Evolutionary conservation across 768 basidiomycete species (phyloP), one percentile per base, ranked within the genome.

Genomic region (Pleurotus citrinopileatus): DNA sequence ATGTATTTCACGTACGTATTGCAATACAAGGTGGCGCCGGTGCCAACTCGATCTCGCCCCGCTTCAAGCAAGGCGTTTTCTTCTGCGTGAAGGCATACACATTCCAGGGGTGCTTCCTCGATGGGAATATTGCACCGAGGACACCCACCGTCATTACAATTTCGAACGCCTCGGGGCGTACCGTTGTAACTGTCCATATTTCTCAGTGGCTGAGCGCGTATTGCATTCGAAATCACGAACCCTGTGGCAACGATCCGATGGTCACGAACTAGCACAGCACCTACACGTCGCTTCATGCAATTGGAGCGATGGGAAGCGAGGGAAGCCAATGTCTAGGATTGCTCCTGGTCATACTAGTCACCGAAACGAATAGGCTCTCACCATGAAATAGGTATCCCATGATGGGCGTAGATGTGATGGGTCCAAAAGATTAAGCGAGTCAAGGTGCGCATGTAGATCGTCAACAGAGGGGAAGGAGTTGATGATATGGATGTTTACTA

Each of bases 371-470:
- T 20, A 19, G 34, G 15, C 54, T 53, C 78, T 55, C 55, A 89
- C 93, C 96, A 98, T 98, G 68, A 98, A 98, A 69, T 98, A 98
- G 0, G 86, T 83, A 66, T 98, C 96, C 96, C 96, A 98, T 13
- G 81, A 79, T 2, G 96, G 96, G 43, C 96, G 77, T 25, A 97
- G 69, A 53, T 91, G 82, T 61, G 90, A 85, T 1, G 79, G 70
- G 63, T 94, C 79, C 28, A 85, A 63, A 5, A 98, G 67, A 64
- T 95, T 75, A 36, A 96, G 60, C 2, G 71, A 64, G 55, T 89
- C 85, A 8, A 98, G 71, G 63, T 95, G 74, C 10, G 63, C 58
- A 60, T 86, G 72, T 0, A 98, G 70, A 3, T 73, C 73, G n/a
- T 71, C 55, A 13, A 87, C 54, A 26, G 75, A 72, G 23, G 67